Base-by-base conservation (phyloP, 768 basidiomycete species). In the Infundibulicybe gibba region DNA sequence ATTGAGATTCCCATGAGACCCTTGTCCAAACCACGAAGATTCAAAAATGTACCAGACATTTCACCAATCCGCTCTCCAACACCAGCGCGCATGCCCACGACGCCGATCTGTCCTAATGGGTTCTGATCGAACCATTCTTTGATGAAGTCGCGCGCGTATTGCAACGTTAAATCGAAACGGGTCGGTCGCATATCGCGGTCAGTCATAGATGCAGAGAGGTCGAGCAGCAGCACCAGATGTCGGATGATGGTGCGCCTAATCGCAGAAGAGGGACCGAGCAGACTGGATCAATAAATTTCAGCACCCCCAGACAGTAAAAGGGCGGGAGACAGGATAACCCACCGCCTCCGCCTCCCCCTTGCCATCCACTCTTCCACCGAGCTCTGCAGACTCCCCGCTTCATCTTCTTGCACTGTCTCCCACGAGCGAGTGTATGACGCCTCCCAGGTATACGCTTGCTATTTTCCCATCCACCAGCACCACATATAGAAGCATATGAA, bases 111-210 rank as follows among this genome's bases (percentile, higher is more conserved):
- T 16, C 95, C 94, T 11, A 99, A 75, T 1, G 97, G 97, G 59
- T 99, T 99, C 69, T 98, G 97, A 67, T 99, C 97, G 64, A 98
- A 99, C 94, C 95, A 99, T 63, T 99, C 97, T 6, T 79, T 72
- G 21, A 98, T 77, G 54, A 98, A 99, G 56, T 91, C 90, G 48
- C 93, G 80, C 12, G 93, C 81, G 61, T 94, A 95, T 58, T 94
- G 86, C 38, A 98, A 68, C 57, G 85, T 87, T 30, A 99, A 66
- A 60, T 97, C 94, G 55, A 95, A 94, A 47, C 97, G 80, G 16
- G 90, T 93, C 10, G 94, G 93, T 5, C 95, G 80, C 85, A 95
- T 90, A 67, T 99, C 97, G 21, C 94, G 82, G 65, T 98, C 97
- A 67, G 82, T 78, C 93, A 98, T 98, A 1, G 93, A 82, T 2